phyloP scores from a whole-genome alignment of 768 basidiomycete genomes.

The Lactarius quietus region DNA sequence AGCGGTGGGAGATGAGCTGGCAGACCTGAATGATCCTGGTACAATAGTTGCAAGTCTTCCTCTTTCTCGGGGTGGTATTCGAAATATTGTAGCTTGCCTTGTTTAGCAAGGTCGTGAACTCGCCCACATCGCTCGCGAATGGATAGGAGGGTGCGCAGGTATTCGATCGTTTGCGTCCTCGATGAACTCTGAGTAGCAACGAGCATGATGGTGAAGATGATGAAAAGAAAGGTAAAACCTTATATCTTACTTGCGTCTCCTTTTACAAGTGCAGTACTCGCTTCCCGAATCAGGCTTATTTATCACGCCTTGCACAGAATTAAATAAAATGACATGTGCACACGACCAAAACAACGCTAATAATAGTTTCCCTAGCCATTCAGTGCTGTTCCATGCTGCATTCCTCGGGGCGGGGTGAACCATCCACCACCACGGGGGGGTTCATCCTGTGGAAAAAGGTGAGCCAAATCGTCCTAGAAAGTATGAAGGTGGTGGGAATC shows the following conservation, averaged over 20 bases:
- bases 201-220: constrained; percentile 21
- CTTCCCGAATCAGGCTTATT: too few relatives aligned
- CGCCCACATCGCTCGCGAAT: constrained; percentile 80
- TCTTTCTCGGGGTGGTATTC: constrained; percentile 80
- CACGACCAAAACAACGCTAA: background rate
- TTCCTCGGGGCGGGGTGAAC: background rate
- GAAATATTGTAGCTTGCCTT: constrained; percentile 79
- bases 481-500: background rate
- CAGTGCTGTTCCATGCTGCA: constrained; percentile 10
- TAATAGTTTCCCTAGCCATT: constrained; percentile 3
- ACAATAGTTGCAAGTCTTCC: constrained; percentile 65
- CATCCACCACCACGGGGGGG: background rate
- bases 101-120: constrained; percentile 74
- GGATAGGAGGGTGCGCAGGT: constrained; percentile 83
- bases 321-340: constrained; percentile 11
- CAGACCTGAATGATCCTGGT: constrained; percentile 72
- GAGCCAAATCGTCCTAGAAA: background rate
- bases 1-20: constrained; percentile 4
- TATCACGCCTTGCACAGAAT: background rate
- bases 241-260: constrained; percentile 6
- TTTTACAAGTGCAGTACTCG: background rate
- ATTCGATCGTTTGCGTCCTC: constrained; percentile 46
- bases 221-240: constrained; percentile 19
- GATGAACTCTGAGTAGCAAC: constrained; percentile 8
- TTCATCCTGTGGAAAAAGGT: constrained; percentile 13